These are phyloP conservation scores for Macrophomina tecta DNA, from an alignment of 2,329 filamentous ascomycete species.

Conservation along the genomic window DNA sequence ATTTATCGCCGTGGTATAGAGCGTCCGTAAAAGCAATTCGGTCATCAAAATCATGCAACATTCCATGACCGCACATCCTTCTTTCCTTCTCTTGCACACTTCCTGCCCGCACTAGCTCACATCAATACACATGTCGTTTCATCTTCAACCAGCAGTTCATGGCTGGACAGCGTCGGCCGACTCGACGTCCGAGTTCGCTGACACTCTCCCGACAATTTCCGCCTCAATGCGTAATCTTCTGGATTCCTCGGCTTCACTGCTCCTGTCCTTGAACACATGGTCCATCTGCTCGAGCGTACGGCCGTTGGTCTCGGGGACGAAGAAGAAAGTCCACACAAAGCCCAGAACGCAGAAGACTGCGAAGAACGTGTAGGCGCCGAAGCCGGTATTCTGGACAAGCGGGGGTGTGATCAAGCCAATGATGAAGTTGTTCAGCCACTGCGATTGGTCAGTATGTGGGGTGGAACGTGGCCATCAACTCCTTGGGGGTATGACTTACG, in stretches of 20 bases:
- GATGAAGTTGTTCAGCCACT: conserved; percentile 68
- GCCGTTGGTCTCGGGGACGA: conserved; percentile 44
- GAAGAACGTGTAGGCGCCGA: conserved; percentile 50
- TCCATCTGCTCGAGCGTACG: conserved; percentile 47
- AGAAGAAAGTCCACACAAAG: conserved; percentile 45
- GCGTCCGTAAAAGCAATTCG: background rate
- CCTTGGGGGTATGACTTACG: conserved; percentile 47
- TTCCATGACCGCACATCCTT: background rate
- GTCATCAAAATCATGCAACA: conserved; percentile 4
- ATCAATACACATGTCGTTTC: too few relatives aligned
- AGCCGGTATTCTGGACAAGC: conserved; percentile 63
- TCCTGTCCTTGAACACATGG: conserved; percentile 42
- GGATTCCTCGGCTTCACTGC: conserved; percentile 42
- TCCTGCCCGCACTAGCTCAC: too few relatives aligned
- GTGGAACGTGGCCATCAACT: conserved; percentile 29
- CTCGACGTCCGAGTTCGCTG: conserved; percentile 13
- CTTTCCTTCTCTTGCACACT: background rate
- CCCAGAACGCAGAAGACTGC: conserved; percentile 44
- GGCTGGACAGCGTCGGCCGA: conserved; percentile 11
- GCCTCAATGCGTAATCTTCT: conserved; percentile 40
- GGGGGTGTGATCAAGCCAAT: conserved; percentile 71
- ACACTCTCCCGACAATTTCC: conserved; percentile 29
- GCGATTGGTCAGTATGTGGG: background rate
- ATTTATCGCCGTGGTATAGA: conserved; percentile 12
- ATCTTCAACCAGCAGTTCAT: background rate